A percentile compares a stretch with the other conserved stretches of the same genome.
Evolutionary conservation across 495 filamentous ascomycete species (phyloP).

Genomic region (Pseudomonodictys pantanalensis): DNA sequence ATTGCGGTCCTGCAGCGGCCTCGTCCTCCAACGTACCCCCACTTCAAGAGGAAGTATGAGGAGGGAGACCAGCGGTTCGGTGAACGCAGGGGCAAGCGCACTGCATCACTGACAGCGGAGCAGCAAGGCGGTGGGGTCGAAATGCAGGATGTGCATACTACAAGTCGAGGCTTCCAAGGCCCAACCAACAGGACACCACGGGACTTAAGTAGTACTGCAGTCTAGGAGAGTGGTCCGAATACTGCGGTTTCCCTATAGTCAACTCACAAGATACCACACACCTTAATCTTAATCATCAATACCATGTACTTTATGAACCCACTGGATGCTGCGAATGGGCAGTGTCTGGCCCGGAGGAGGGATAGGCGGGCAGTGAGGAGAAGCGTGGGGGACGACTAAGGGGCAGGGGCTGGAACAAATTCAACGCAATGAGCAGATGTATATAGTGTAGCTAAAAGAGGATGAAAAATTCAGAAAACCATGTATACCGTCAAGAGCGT

Average conservation of each 20-base stretch:
- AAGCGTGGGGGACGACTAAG: neutral
- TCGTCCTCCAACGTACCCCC: conserved; percentile 82
- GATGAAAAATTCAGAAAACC: neutral
- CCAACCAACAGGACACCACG: conserved; percentile 21
- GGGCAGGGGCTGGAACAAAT: neutral
- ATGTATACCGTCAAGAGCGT: neutral
- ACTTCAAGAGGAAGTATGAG: conserved; percentile 74
- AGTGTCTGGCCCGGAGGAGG: too few species aligned
- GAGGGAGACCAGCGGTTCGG: conserved; percentile 83
- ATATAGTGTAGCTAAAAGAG: too few species aligned
- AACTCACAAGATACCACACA: too few species aligned
- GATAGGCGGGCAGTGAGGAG: too few species aligned
- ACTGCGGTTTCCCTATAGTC: too few species aligned
- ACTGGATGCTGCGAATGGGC: too few species aligned
- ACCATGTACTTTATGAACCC: too few species aligned
- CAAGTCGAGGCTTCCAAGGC: conserved; percentile 28
- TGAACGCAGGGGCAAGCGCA: conserved; percentile 55
- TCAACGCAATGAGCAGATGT: neutral
- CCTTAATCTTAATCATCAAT: too few species aligned
- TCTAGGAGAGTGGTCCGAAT: too few species aligned
- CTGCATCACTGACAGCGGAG: conserved; percentile 50
- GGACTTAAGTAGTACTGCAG: too few species aligned
- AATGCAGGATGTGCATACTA: conserved; percentile 53
- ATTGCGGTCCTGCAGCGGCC: conserved; percentile 76
- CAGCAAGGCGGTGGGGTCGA: conserved; percentile 56